Evolutionary conservation across 2,329 filamentous ascomycete species (phyloP).

Genomic region (Hymenotorrendiella dingleyae): DNA sequence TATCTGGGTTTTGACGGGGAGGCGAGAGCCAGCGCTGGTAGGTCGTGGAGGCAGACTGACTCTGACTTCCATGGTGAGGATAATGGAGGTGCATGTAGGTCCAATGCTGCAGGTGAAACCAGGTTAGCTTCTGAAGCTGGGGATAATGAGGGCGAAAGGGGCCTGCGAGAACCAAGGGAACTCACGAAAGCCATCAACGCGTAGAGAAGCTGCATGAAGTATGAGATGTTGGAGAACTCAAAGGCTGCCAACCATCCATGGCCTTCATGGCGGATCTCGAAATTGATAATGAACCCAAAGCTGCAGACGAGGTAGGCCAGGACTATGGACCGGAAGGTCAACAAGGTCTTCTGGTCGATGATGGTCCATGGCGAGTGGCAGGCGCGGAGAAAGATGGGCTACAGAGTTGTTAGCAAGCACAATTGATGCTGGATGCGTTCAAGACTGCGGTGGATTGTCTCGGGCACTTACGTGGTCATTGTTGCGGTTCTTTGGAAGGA

Average conservation of each 20-base stretch:
- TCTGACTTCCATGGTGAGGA: slow-evolving; percentile 21
- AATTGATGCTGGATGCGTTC: slow-evolving; percentile 3
- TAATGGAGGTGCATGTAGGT: slow-evolving; percentile 31
- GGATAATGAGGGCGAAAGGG: not conserved
- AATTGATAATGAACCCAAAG: slow-evolving; percentile 22
- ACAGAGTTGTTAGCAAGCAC: not conserved
- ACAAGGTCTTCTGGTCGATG: slow-evolving; percentile 26
- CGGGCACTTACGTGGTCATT: slow-evolving; percentile 23
- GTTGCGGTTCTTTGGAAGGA: slow-evolving; percentile 27
- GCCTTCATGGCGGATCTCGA: slow-evolving; percentile 18
- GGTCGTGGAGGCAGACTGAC: slow-evolving; percentile 7
- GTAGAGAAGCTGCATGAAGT: slow-evolving; percentile 27
- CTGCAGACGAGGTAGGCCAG: slow-evolving; percentile 22
- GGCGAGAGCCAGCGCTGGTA: slow-evolving; percentile 23
- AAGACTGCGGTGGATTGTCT: not conserved
- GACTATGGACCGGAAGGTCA: slow-evolving; percentile 21
- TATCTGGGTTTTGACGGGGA: slow-evolving; percentile 18
- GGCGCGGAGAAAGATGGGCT: slow-evolving; percentile 31
- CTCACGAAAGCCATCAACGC: slow-evolving; percentile 28
- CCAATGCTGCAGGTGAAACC: slow-evolving; percentile 23
- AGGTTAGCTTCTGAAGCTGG: not conserved
- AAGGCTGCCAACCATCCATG: slow-evolving; percentile 23
- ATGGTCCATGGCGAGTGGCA: slow-evolving; percentile 31
- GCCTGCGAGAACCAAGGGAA: not conserved
- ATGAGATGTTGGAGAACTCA: slow-evolving; percentile 27